Conservation (phyloP, 805 yeast species). For the Teunomyces barrocoloradensis region DNA sequence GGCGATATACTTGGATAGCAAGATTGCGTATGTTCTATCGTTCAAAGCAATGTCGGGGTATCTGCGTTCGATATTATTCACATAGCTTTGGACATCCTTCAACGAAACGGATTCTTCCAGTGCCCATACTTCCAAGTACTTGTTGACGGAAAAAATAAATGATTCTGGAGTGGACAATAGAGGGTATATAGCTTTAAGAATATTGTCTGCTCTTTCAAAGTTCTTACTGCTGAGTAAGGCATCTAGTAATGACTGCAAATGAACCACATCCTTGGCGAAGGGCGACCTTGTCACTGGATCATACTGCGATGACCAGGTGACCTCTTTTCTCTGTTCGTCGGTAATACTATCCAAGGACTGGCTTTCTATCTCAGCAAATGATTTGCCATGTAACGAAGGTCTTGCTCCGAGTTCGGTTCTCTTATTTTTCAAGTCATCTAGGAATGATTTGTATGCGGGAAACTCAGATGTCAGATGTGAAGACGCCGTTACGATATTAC, state of each 20-base stretch:
- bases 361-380: constrained; percentile 12
- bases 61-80: constrained; percentile 27
- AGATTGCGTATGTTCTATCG: constrained; percentile 59
- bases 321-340: constrained; percentile 12
- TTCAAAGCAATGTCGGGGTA: constrained; percentile 33
- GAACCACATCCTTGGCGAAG: constrained; percentile 55
- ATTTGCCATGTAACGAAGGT: constrained; percentile 9
- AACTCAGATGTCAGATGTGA: constrained; percentile 5
- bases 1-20: constrained; percentile 42
- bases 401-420: constrained; percentile 7
- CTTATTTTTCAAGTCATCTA: constrained; percentile 11
- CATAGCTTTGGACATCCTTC: constrained; percentile 43
- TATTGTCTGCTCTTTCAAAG: constrained; percentile 65
- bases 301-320: constrained; percentile 41
- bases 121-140: constrained; percentile 49
- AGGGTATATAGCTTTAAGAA: constrained; percentile 60
- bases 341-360: constrained; percentile 9
- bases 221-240: constrained; percentile 70
- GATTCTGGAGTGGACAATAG: constrained; percentile 40
- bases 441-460: constrained; percentile 12
- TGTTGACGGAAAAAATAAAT: constrained; percentile 66
- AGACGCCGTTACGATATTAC: constrained; percentile 3
- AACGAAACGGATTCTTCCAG: constrained; percentile 38
- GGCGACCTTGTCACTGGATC: constrained; percentile 43
- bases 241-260: constrained; percentile 74